Base-by-base conservation (phyloP, 2,329 filamentous ascomycete species). In the Beauveria pseudobassiana region DNA sequence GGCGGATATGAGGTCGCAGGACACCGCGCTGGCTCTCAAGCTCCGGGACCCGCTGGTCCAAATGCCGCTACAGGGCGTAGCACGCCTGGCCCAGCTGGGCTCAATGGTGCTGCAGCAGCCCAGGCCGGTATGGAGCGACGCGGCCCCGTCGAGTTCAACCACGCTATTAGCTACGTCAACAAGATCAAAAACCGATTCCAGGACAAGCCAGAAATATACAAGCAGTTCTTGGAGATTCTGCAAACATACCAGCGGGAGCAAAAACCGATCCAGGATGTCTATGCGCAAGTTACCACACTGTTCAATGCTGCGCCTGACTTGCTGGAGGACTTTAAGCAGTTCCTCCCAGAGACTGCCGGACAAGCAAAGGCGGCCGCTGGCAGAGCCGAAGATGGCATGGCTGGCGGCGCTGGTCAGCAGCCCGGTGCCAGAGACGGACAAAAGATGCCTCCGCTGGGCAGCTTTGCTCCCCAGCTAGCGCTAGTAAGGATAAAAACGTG, bases 121-220 rank as follows among this genome's bases (percentile, higher is more conserved):
- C 75, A 87, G 76, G 77, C 83, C 74, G 77, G 82, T 75, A 77
- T 90, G 72, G 93, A 96, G 74, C 96, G 95, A 71, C 86, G 93
- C 61, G 93, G 93, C 0, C 95, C 95, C 1, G 95, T 99, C 20
- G 95, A 99, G 72, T 99, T 99, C 75, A 99, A 99, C 72, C 95
- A 99, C 76, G 95, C 95, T 0, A 99, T 99, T 65, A 98, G 93
- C 73, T 99, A 99, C 70, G 95, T 99, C 60, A 99, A 99, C 73
- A 99, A 99, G 78, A 99, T 99, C 70, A 99, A 99, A 91, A 99
- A 98, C 72, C 93, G 95, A 50, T 99, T 98, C 76, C 89, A 96
- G 69, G 88, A 93, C 70, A 93, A 96, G 66, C 95, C 95, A 7
- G 95, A 99, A 73, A 98, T 99, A 65, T 99, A 99, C 79, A 99